phyloP scores from a whole-genome alignment of 192 early-diverging fungal genomes.

The Coemansia sp. region DNA sequence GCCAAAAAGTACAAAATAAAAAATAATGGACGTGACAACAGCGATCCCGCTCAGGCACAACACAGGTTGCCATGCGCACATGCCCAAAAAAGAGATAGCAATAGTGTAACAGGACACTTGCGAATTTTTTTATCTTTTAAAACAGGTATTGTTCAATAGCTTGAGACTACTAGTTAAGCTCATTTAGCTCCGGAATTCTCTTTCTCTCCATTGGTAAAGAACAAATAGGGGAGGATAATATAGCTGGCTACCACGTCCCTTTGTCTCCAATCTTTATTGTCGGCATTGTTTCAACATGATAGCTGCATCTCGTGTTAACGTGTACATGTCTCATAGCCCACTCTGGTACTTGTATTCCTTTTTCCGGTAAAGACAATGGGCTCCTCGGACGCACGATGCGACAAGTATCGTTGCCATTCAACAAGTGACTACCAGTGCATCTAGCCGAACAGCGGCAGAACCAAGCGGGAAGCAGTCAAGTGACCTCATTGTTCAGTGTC shows the following conservation, averaged over 20 bases:
- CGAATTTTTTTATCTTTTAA: neutral
- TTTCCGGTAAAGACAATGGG: neutral
- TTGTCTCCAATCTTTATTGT: neutral
- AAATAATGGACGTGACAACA: neutral
- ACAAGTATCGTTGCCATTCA: neutral
- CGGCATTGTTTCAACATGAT: neutral
- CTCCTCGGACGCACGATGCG: neutral
- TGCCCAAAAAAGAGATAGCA: neutral
- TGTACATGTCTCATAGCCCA: neutral
- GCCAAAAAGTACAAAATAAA: neutral
- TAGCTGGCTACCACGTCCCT: neutral
- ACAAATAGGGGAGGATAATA: neutral
- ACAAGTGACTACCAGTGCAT: neutral
- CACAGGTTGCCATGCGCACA: conserved; percentile 1
- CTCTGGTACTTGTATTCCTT: too few species aligned
- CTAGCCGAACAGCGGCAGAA: neutral
- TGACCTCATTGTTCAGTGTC: neutral
- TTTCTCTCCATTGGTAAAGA: neutral
- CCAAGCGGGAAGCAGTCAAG: conserved; percentile 7
- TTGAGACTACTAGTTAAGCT: neutral
- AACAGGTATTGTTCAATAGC: neutral
- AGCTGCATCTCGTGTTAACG: neutral
- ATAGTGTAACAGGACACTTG: neutral
- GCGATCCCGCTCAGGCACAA: conserved; percentile 1
- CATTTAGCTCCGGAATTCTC: neutral